A percentile compares a stretch with the other conserved stretches of the same genome.
Conservation (phyloP, 352 stramenopile species). For the Saprolegnia parasitica region DNA sequence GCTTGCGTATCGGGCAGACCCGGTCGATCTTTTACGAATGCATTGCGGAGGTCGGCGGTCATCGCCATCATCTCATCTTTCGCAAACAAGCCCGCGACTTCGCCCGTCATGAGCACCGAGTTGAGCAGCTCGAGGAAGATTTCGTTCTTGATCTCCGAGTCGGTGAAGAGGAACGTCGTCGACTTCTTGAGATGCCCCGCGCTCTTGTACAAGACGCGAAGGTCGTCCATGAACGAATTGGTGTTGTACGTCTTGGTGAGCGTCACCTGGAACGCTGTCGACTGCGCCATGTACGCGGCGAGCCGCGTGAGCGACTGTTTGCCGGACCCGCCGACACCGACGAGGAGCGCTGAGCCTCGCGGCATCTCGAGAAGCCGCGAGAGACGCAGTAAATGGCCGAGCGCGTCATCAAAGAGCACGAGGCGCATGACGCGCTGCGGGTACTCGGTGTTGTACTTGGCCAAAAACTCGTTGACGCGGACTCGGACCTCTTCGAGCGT, state of each 20-base stretch:
- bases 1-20: conserved; percentile 93
- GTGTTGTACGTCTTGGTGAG: conserved; percentile 98
- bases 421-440: conserved; percentile 95
- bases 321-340: conserved; percentile 95
- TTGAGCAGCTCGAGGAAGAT: conserved; percentile 99
- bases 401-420: conserved; percentile 97
- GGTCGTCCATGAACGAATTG: conserved; percentile 96
- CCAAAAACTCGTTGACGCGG: conserved; percentile 92
- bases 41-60: conserved; percentile 93
- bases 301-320: conserved; percentile 97
- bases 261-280: conserved; percentile 97
- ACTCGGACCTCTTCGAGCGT: conserved; percentile 87
- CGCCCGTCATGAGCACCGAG: conserved; percentile 96
- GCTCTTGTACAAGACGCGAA: conserved; percentile 95
- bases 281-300: conserved; percentile 94
- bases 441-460: conserved; percentile 97
- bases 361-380: conserved; percentile 96
- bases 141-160: conserved; percentile 99
- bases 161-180: conserved; percentile 98
- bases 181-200: conserved; percentile 94
- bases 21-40: conserved; percentile 93
- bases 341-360: conserved; percentile 92
- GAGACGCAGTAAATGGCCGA: conserved; percentile 95
- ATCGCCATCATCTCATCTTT: conserved; percentile 99
- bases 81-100: conserved; percentile 96